phyloP scores from a whole-genome alignment of 2,329 filamentous ascomycete species.

The Nectriaceae sp. region DNA sequence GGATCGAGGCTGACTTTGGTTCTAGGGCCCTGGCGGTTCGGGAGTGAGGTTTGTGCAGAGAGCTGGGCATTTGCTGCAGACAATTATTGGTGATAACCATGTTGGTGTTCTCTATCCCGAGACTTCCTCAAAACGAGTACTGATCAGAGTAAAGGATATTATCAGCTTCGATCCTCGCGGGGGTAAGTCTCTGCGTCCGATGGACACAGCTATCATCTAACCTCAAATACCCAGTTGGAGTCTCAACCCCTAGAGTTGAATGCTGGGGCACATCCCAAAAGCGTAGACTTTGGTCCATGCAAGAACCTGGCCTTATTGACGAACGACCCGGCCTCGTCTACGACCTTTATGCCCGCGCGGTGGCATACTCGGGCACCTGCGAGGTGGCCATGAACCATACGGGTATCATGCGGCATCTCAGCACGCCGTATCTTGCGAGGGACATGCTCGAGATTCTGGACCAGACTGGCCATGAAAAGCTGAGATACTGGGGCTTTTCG shows the following conservation, averaged over 20 bases:
- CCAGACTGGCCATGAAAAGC: conserved; percentile 42
- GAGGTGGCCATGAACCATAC: conserved; percentile 39
- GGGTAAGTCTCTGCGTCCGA: conserved; percentile 25
- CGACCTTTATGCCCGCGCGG: conserved; percentile 45
- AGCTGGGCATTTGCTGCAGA: conserved; percentile 38
- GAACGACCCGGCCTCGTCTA: conserved; percentile 48
- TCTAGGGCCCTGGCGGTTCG: conserved; percentile 53
- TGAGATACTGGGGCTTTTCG: conserved; percentile 57
- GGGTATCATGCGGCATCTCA: conserved; percentile 41
- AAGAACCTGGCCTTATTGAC: conserved; percentile 47
- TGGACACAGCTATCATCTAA: neutral
- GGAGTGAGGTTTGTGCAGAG: conserved; percentile 39
- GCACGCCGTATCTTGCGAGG: conserved; percentile 46
- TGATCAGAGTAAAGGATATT: conserved; percentile 40
- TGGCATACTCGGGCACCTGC: conserved; percentile 45
- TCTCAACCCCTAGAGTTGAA: conserved; percentile 51
- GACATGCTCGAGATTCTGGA: conserved; percentile 51
- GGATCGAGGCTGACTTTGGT: neutral
- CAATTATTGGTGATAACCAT: conserved; percentile 48
- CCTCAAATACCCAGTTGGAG: conserved; percentile 37
- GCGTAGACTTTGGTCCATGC: conserved; percentile 44
- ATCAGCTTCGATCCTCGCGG: conserved; percentile 55
- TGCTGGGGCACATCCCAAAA: conserved; percentile 50
- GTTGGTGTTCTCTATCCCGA: conserved; percentile 28
- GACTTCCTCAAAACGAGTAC: neutral